phyloP scores from a whole-genome alignment of 768 basidiomycete genomes.

The Fibroporia radiculosa region DNA sequence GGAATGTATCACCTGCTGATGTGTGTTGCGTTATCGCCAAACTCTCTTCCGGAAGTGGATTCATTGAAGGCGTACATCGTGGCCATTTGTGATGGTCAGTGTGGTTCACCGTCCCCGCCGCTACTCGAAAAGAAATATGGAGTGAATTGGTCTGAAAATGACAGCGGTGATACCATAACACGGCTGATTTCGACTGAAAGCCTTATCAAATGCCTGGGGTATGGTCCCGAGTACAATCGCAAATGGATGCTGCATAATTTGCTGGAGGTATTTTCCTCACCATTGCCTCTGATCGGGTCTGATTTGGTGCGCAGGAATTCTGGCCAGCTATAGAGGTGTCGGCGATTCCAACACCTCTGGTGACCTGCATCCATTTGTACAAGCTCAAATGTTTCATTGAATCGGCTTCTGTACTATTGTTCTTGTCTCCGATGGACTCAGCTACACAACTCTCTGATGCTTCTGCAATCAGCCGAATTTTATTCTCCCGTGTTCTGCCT shows the following conservation, averaged over 20 bases:
- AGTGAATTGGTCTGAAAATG: slow-evolving; percentile 21
- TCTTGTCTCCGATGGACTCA: slow-evolving; percentile 10
- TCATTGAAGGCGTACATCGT: slow-evolving; percentile 36
- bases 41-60: slow-evolving; percentile 25
- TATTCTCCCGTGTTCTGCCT: slow-evolving; percentile 42
- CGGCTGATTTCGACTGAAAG: slow-evolving; percentile 39
- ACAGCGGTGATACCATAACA: slow-evolving; percentile 33
- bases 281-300: not conserved
- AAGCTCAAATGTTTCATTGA: slow-evolving; percentile 36
- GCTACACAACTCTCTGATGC: slow-evolving; percentile 17
- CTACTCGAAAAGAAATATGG: slow-evolving; percentile 46
- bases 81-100: slow-evolving; percentile 37
- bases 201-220: slow-evolving; percentile 39
- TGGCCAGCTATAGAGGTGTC: slow-evolving; percentile 35
- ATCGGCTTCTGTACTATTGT: slow-evolving; percentile 25
- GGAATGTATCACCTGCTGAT: slow-evolving; percentile 45
- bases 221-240: slow-evolving; percentile 35
- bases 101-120: slow-evolving; percentile 40
- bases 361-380: slow-evolving; percentile 38
- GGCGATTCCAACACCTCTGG: slow-evolving; percentile 33
- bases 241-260: slow-evolving; percentile 43
- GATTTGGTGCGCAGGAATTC: slow-evolving; percentile 32
- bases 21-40: slow-evolving; percentile 22
- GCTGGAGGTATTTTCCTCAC: slow-evolving; percentile 35
- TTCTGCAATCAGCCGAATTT: slow-evolving; percentile 26